phyloP scores from a whole-genome alignment of 2,329 filamentous ascomycete genomes.

The Fusarium beomiforme region DNA sequence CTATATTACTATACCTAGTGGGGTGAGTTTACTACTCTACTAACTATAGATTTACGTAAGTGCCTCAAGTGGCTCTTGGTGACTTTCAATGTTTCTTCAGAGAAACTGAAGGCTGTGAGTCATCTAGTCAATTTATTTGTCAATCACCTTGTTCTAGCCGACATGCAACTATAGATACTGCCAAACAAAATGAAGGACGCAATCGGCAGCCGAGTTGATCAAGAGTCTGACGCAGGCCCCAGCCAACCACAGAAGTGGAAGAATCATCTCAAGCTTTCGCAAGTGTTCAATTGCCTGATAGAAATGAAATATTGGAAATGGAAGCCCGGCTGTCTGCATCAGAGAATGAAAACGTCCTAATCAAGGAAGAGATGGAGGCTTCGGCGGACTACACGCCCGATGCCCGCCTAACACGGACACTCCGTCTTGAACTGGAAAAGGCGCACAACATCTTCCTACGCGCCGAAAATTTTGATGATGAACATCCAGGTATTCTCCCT shows the following conservation, averaged over 20 bases:
- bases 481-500: background rate
- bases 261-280: background rate
- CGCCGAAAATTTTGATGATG: too few species aligned
- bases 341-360: background rate
- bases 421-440: background rate
- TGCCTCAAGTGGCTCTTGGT: background rate
- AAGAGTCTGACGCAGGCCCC: background rate
- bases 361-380: background rate
- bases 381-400: background rate
- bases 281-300: accelerated
- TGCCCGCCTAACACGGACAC: background rate
- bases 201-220: background rate
- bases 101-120: background rate
- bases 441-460: too few species aligned
- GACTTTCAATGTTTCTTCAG: background rate
- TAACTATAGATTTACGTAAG: too few species aligned
- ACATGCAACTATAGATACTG: background rate
- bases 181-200: background rate
- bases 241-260: background rate
- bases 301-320: background rate
- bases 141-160: background rate
- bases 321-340: background rate
- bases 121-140: too few species aligned
- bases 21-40: too few species aligned
- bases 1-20: too few species aligned